Percentiles rank a stretch among this genome's conserved stretches.
Conservation (phyloP, 2,329 filamentous ascomycete species). For the Sphaerulina musiva region DNA sequence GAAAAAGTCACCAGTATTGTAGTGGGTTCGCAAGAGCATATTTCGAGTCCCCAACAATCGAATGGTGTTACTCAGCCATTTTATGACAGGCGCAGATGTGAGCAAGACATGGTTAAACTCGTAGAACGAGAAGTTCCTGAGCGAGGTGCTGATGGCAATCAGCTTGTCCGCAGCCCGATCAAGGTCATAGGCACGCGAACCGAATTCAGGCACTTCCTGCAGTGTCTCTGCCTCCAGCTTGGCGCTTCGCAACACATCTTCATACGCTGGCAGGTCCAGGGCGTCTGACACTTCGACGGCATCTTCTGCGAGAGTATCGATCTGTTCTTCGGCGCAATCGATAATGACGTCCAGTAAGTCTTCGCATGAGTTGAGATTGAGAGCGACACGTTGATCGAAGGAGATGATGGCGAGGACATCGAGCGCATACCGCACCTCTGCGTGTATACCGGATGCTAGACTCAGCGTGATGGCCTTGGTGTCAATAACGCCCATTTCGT, state of each 20-base stretch:
- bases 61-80: slow-evolving; percentile 76
- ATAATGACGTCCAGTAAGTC: slow-evolving; percentile 82
- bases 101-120: slow-evolving; percentile 70
- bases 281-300: slow-evolving; percentile 80
- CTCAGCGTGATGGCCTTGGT: slow-evolving; percentile 84
- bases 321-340: slow-evolving; percentile 84
- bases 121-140: slow-evolving; percentile 86
- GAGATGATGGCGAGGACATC: slow-evolving; percentile 74
- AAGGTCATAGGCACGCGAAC: slow-evolving; percentile 70
- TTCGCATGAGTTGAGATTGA: slow-evolving; percentile 69
- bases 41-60: slow-evolving; percentile 82
- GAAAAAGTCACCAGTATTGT: slow-evolving; percentile 92
- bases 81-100: slow-evolving; percentile 69
- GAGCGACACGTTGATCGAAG: slow-evolving; percentile 54
- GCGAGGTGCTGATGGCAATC: slow-evolving; percentile 83
- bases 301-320: slow-evolving; percentile 77
- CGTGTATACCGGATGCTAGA: slow-evolving; percentile 80
- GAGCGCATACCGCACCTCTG: slow-evolving; percentile 81
- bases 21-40: slow-evolving; percentile 72
- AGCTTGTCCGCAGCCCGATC: slow-evolving; percentile 80
- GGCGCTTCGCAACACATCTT: slow-evolving; percentile 77
- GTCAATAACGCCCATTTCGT: slow-evolving; percentile 81
- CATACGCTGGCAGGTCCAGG: slow-evolving; percentile 75
- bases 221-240: slow-evolving; percentile 65
- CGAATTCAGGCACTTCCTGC: slow-evolving; percentile 66